phyloP scores from a whole-genome alignment of 208 protist genomes.

The Leishmania martiniquensis region DNA sequence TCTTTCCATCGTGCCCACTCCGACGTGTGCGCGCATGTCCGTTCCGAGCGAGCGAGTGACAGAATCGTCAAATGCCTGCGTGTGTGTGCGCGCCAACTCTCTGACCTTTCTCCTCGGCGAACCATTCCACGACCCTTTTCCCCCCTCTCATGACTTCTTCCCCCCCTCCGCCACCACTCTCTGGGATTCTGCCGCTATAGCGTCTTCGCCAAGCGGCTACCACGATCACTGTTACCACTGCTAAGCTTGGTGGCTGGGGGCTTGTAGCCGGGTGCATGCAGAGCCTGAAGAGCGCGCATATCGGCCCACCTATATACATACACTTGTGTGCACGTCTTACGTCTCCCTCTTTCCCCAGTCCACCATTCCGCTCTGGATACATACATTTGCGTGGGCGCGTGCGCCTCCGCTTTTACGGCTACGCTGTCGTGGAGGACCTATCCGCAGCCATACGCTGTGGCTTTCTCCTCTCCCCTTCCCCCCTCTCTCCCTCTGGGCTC shows the following conservation, averaged over 20 bases:
- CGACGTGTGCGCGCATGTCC: neutral
- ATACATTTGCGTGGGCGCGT: no score
- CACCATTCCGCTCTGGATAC: no score
- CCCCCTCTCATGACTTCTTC: neutral
- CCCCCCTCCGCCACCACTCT: neutral
- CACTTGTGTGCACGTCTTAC: neutral
- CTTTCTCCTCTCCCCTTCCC: neutral
- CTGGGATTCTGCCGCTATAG: neutral
- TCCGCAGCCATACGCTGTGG: neutral
- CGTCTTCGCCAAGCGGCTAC: neutral
- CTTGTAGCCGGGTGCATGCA: neutral
- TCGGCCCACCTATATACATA: neutral
- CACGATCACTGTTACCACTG: neutral
- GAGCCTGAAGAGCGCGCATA: neutral
- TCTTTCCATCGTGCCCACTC: neutral
- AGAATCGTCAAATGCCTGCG: neutral
- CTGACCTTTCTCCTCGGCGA: neutral
- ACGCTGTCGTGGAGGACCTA: neutral
- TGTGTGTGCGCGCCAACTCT: neutral
- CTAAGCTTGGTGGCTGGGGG: neutral
- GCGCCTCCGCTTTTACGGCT: neutral
- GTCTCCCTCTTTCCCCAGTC: neutral
- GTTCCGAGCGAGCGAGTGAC: neutral
- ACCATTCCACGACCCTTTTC: neutral
- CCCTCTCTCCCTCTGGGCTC: neutral